A percentile compares a stretch with the other conserved stretches of the same genome.
Conservation (phyloP, 129 eudicot species). For the Flaveria brownii region DNA sequence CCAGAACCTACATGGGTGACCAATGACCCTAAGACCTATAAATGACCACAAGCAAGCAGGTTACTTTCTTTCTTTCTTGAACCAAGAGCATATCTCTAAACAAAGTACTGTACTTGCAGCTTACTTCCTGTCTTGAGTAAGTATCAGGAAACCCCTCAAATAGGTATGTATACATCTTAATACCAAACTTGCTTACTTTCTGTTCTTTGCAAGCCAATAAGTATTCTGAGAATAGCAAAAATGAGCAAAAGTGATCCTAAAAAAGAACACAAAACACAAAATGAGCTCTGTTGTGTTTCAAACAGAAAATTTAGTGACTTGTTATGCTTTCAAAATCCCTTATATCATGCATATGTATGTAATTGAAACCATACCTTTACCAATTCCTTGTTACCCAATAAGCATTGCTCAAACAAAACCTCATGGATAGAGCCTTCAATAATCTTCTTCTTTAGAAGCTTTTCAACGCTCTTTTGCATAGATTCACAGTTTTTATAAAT, state of each 20-base stretch:
- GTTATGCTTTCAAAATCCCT: slow-evolving; percentile 17
- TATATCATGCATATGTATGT: not conserved
- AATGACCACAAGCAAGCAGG: slow-evolving; percentile 1
- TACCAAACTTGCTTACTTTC: slow-evolving; percentile 58
- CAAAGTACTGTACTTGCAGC: slow-evolving; percentile 17
- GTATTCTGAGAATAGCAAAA: slow-evolving; percentile 62
- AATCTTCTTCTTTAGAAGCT: slow-evolving; percentile 67
- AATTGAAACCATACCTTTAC: slow-evolving; percentile 55
- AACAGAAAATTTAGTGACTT: not conserved
- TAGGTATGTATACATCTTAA: slow-evolving; percentile 56
- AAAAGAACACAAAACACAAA: slow-evolving; percentile 19
- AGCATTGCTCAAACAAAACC: slow-evolving; percentile 69
- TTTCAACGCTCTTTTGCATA: slow-evolving; percentile 73
- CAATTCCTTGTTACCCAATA: slow-evolving; percentile 64
- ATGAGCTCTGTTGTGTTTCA: slow-evolving; percentile 20
- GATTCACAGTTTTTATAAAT: slow-evolving; percentile 64
- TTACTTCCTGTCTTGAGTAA: slow-evolving; percentile 84
- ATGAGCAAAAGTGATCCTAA: slow-evolving; percentile 66
- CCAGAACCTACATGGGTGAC: slow-evolving; percentile 87
- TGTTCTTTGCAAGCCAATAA: slow-evolving; percentile 77
- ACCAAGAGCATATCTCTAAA: slow-evolving; percentile 12
- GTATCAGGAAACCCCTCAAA: slow-evolving; percentile 72
- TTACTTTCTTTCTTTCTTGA: slow-evolving; percentile 1
- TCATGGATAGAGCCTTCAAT: slow-evolving; percentile 62
- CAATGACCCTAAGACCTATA: slow-evolving; percentile 75